Conservation (phyloP, 495 filamentous ascomycete species). For the Xylaria curta region DNA sequence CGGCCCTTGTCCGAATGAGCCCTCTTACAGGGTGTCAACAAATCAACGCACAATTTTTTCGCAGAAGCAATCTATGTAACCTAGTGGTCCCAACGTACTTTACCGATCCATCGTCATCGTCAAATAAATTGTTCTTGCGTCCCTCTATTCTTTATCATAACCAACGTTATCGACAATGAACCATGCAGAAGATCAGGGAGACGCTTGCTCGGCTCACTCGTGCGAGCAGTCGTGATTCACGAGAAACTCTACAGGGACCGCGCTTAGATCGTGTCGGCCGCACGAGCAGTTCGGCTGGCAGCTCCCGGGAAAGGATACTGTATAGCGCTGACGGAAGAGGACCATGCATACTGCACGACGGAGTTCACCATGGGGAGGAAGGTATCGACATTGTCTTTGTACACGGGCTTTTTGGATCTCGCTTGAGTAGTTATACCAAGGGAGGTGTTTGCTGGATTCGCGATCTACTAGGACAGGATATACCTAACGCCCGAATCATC, state of each 20-base stretch:
- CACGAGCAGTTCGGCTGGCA: slow-evolving; percentile 39
- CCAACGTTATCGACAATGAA: slow-evolving; percentile 29
- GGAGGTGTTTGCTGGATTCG: slow-evolving; percentile 41
- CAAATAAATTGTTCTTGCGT: background rate
- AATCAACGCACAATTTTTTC: slow-evolving; percentile 18
- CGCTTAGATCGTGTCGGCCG: slow-evolving; percentile 41
- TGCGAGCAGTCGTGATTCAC: slow-evolving; percentile 33
- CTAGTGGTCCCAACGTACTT: slow-evolving; percentile 4
- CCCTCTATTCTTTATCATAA: background rate
- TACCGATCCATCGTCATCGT: background rate
- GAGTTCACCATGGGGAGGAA: slow-evolving; percentile 33
- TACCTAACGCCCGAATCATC: slow-evolving; percentile 37
- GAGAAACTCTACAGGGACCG: slow-evolving; percentile 31
- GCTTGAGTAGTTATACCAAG: slow-evolving; percentile 40
- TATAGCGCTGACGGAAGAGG: slow-evolving; percentile 38
- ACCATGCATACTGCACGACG: slow-evolving; percentile 37
- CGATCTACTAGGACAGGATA: slow-evolving; percentile 41
- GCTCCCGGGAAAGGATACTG: slow-evolving; percentile 39
- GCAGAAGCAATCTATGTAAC: slow-evolving; percentile 4
- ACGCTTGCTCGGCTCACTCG: slow-evolving; percentile 43
- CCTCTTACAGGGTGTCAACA: slow-evolving; percentile 12
- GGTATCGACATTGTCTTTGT: slow-evolving; percentile 44
- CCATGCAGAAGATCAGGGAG: slow-evolving; percentile 44
- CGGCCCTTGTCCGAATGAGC: slow-evolving; percentile 22
- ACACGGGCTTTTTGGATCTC: slow-evolving; percentile 42